Evolutionary conservation across 176 grass and related monocot species (phyloP).

Genomic region (Eremochloa ophiuroides): DNA sequence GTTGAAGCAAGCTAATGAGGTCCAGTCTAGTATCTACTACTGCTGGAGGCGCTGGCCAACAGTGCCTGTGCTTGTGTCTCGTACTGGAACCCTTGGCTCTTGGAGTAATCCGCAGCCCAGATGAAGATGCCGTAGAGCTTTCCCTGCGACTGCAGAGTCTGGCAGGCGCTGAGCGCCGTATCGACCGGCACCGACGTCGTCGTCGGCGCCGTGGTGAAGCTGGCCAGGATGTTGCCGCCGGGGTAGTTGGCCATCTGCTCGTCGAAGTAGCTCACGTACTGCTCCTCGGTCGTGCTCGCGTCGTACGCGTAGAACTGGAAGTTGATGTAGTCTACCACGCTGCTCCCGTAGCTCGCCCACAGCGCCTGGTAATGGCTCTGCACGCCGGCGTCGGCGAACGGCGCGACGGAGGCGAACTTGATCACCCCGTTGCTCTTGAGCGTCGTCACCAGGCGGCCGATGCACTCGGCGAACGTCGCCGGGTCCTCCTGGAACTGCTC

Average conservation of each 20-base stretch:
- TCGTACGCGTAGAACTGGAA: slow-evolving; percentile 88
- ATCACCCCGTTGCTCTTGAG: slow-evolving; percentile 60
- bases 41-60: background rate
- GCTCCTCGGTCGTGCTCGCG: slow-evolving; percentile 33
- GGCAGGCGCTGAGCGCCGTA: slow-evolving; percentile 47
- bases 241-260: slow-evolving; percentile 56
- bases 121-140: slow-evolving; percentile 79
- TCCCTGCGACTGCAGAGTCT: slow-evolving; percentile 41
- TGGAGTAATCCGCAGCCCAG: slow-evolving; percentile 68
- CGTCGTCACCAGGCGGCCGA: slow-evolving; percentile 47
- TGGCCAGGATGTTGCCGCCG: slow-evolving; percentile 60
- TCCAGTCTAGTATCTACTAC: background rate
- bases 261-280: slow-evolving; percentile 53
- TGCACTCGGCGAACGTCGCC: slow-evolving; percentile 66
- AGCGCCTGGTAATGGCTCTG: slow-evolving; percentile 65
- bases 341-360: slow-evolving; percentile 29
- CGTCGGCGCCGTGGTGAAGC: slow-evolving; percentile 55
- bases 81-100: slow-evolving; percentile 54
- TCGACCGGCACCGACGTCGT: slow-evolving; percentile 38
- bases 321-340: slow-evolving; percentile 72
- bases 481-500: slow-evolving; percentile 55
- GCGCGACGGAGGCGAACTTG: slow-evolving; percentile 72
- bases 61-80: slow-evolving; percentile 56
- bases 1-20: background rate
- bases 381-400: slow-evolving; percentile 44